A percentile compares a stretch with the other conserved stretches of the same genome.
phyloP scores from a whole-genome alignment of 331 rosid species.

The Acacia concinna region DNA sequence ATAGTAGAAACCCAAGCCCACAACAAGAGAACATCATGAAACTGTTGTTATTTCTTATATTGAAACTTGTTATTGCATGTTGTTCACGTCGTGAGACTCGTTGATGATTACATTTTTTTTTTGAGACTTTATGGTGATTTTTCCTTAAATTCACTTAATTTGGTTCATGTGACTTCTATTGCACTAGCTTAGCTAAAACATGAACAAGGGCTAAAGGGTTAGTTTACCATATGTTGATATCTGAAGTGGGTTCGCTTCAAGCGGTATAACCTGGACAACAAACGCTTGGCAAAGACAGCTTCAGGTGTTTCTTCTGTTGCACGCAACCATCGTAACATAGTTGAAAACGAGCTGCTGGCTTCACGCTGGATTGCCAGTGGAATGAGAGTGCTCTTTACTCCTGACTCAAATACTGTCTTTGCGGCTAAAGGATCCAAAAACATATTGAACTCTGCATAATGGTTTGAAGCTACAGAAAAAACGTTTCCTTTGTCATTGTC shows the following conservation, averaged over 20 bases:
- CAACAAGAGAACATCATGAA: too few species aligned
- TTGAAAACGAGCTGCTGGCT: slow-evolving; percentile 53
- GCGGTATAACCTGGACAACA: slow-evolving; percentile 49
- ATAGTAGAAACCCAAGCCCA: background rate
- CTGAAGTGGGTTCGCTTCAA: slow-evolving; percentile 51
- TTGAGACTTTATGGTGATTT: too few species aligned
- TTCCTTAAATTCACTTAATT: background rate
- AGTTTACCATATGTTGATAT: slow-evolving; percentile 78
- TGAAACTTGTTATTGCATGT: too few species aligned
- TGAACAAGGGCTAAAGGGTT: background rate
- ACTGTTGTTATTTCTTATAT: too few species aligned
- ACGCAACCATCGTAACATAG: slow-evolving; percentile 30
- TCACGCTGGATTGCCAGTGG: slow-evolving; percentile 64
- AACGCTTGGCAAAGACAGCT: slow-evolving; percentile 48
- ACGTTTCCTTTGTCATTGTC: slow-evolving; percentile 67
- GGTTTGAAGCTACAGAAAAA: slow-evolving; percentile 71
- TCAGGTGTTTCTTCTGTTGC: slow-evolving; percentile 55
- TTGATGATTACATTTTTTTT: too few species aligned
- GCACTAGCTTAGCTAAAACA: background rate
- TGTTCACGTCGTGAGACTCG: too few species aligned
- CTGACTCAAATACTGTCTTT: slow-evolving; percentile 59
- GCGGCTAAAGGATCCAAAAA: slow-evolving; percentile 89
- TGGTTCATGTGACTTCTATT: too few species aligned
- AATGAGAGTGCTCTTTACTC: slow-evolving; percentile 61
- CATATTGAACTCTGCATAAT: slow-evolving; percentile 84